A percentile compares a stretch with the other conserved stretches of the same genome.
Evolutionary conservation across 164 flowering plant species (phyloP).

Genomic region (Warburgia ugandensis): DNA sequence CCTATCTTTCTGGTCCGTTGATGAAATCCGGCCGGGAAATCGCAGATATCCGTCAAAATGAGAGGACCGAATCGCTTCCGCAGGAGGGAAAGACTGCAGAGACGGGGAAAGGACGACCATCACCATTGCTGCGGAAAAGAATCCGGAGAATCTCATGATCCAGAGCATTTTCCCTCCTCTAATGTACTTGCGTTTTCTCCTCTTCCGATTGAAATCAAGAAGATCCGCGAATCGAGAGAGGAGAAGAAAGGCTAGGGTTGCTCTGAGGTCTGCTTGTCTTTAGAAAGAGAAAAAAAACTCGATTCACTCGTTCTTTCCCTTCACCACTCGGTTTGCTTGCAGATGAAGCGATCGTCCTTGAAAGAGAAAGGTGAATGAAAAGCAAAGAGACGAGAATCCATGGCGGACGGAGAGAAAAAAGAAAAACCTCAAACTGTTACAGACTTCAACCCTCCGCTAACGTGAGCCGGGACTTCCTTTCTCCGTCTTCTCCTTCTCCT

Average conservation of each 20-base stretch:
- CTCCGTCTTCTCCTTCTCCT: background rate
- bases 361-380: slow-evolving; percentile 3
- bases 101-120: slow-evolving; percentile 42
- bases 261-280: slow-evolving; percentile 14
- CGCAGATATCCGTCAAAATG: slow-evolving; percentile 25
- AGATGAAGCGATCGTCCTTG: slow-evolving; percentile 9
- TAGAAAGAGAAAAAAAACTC: background rate
- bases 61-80: slow-evolving; percentile 51
- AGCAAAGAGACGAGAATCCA: slow-evolving; percentile 6
- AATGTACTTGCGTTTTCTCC: slow-evolving; percentile 4
- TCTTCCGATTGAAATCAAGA: slow-evolving; percentile 4
- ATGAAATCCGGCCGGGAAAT: slow-evolving; percentile 9
- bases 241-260: slow-evolving; percentile 6
- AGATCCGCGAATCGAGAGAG: slow-evolving; percentile 5
- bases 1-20: background rate
- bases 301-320: background rate
- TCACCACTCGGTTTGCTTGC: slow-evolving; percentile 9
- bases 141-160: slow-evolving; percentile 38
- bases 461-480: too few relatives aligned
- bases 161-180: slow-evolving; percentile 27
- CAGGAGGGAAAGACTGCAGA: slow-evolving; percentile 43
- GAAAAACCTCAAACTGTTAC: too few relatives aligned
- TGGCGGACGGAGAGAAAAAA: too few relatives aligned
- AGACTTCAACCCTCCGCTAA: too few relatives aligned
- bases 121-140: slow-evolving; percentile 34